A percentile compares a stretch with the other conserved stretches of the same genome.
These are phyloP conservation scores for Inonotus hispidus DNA, from an alignment of 1,284 basidiomycete species.

Conservation along the genomic window DNA sequence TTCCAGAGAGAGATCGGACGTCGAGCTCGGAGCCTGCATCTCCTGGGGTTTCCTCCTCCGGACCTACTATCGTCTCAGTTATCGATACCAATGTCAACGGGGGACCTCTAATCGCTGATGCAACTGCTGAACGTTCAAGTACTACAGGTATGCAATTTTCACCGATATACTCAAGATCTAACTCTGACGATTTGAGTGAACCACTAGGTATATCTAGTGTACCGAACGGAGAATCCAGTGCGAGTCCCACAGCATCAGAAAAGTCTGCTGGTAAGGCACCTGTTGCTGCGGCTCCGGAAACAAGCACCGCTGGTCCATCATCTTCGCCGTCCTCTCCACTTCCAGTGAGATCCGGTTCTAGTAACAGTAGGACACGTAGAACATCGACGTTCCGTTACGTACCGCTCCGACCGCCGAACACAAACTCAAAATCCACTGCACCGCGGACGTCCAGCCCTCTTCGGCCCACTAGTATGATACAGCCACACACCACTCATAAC, in stretches of 20 bases:
- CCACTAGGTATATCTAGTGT: conserved; percentile 1
- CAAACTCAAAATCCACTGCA: conserved; percentile 6
- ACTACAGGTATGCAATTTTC: not conserved
- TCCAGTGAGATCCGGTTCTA: not conserved
- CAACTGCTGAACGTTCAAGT: not conserved
- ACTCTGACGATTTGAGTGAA: not conserved
- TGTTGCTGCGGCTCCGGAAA: not conserved
- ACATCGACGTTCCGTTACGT: conserved; percentile 20
- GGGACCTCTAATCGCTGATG: not conserved
- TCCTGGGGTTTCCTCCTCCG: not conserved
- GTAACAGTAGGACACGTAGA: conserved; percentile 5
- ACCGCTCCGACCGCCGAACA: conserved; percentile 15
- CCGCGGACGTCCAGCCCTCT: conserved; percentile 18
- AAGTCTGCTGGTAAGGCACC: not conserved
- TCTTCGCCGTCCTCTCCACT: not conserved
- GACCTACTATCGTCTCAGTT: not conserved
- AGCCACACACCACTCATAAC: not conserved
- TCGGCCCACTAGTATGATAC: conserved; percentile 5
- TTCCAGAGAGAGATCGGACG: not conserved
- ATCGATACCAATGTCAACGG: not conserved
- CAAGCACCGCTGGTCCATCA: not conserved
- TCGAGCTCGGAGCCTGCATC: not conserved
- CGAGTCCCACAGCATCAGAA: not conserved
- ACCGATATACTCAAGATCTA: not conserved
- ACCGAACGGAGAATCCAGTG: not conserved